Percentiles rank a stretch among this genome's conserved stretches.
Evolutionary conservation across 495 filamentous ascomycete genomes (phyloP).

Genomic region (Aspergillus leporis): DNA sequence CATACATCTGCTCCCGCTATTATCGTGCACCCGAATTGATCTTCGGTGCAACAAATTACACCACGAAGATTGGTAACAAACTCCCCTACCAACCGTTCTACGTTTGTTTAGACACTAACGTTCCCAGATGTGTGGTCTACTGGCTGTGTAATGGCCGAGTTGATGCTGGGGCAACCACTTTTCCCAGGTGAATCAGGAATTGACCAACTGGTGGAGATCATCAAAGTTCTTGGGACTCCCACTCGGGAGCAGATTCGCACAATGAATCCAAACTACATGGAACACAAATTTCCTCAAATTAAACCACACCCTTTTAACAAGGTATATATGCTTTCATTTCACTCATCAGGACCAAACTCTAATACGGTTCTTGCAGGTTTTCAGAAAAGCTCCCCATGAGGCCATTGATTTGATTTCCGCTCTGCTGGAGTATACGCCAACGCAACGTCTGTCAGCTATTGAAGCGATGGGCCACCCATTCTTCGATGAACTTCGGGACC

Average conservation of each 20-base stretch:
- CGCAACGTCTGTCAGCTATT: slow-evolving; percentile 88
- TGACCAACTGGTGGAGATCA: slow-evolving; percentile 98
- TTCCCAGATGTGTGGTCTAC: slow-evolving; percentile 96
- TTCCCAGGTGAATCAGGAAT: slow-evolving; percentile 99
- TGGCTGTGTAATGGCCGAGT: slow-evolving; percentile 97
- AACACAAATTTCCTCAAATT: slow-evolving; percentile 99
- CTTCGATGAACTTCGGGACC: slow-evolving; percentile 94
- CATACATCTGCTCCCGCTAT: slow-evolving; percentile 99
- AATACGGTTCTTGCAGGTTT: slow-evolving; percentile 58
- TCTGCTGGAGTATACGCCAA: slow-evolving; percentile 94
- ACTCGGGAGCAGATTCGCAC: slow-evolving; percentile 99
- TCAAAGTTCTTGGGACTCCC: slow-evolving; percentile 97
- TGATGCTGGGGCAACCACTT: slow-evolving; percentile 97
- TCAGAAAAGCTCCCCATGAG: slow-evolving; percentile 87
- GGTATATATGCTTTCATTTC: slow-evolving; percentile 42
- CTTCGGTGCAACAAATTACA: slow-evolving; percentile 99
- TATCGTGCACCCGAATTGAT: slow-evolving; percentile 98
- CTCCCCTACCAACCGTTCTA: slow-evolving; percentile 23
- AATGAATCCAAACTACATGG: slow-evolving; percentile 99
- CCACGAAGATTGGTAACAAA: slow-evolving; percentile 99
- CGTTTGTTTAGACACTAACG: slow-evolving; percentile 25
- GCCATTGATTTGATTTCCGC: slow-evolving; percentile 95
- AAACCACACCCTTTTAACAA: slow-evolving; percentile 99
- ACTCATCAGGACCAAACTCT: not conserved
- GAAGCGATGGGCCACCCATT: slow-evolving; percentile 98